Evolutionary conservation across 2,329 filamentous ascomycete genomes (phyloP), one percentile per base, ranked within the genome.

Genomic region (Emmonsia crescens): DNA sequence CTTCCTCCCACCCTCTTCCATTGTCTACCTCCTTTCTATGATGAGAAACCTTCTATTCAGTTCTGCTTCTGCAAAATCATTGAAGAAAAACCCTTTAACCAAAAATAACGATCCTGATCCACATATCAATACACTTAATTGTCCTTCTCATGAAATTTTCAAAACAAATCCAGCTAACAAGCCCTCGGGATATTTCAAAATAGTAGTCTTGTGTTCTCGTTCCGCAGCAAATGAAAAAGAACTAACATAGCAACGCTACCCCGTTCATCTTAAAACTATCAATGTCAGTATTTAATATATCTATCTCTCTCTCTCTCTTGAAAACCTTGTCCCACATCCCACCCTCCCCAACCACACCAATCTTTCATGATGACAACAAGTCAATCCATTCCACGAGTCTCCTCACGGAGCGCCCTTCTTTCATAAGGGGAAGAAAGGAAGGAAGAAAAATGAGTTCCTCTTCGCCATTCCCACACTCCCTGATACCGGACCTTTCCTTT

Each of bases 301-400:
- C 16, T 44, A 21, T 48, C 21, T 40, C n/a, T n/a, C n/a, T n/a
- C n/a, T n/a, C n/a, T 16, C 27, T 9, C 16, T n/a, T 9, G 4
- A 24, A 57, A 8, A 46, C 62, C 31, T 57, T 46, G 42, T 38
- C 62, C 60, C 55, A 29, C 6, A 38, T 14, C 54, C 40, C 10
- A n/a, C 27, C 27, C 14, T 9, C 59, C 54, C 56, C 38, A 61
- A 63, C 33, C 54, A 56, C 60, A 36, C 57, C 66, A 31, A 51
- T 55, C 68, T 68, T 75, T 74, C 68, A 82, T 78, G 81, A 83
- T 81, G 81, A 82, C 79, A 82, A 77, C 78, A 73, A 83, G 81
- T 83, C 79, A 80, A 83, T 83, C 81, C 81, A 83, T 83, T 83
- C 81, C 81, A 83, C 74, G 80, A 83, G 67, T 75, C 75, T 75